These are phyloP conservation scores for Orbilia quercus DNA, from an alignment of 2,329 filamentous ascomycete genomes.

Conservation along the genomic window DNA sequence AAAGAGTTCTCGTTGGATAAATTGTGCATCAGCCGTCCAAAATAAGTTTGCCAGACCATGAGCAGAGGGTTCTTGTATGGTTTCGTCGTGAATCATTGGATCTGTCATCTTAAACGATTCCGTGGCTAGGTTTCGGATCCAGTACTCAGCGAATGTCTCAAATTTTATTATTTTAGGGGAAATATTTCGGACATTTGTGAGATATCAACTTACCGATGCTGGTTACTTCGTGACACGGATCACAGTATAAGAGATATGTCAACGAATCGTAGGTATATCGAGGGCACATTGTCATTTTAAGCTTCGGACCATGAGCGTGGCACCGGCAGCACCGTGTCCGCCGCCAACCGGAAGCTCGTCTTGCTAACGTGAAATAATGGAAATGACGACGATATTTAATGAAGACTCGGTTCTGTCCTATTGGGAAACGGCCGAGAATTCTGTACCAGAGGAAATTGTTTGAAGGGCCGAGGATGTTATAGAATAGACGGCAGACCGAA, in stretches of 20 bases:
- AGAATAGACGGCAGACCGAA: not conserved
- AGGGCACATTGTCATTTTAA: constrained; percentile 1
- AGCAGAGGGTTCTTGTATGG: too few relatives aligned
- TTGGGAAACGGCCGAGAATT: constrained; percentile 5
- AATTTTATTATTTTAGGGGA: too few relatives aligned
- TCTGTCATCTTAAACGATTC: too few relatives aligned
- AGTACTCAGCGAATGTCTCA: too few relatives aligned
- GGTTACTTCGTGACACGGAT: not conserved
- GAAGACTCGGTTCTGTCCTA: constrained; percentile 7
- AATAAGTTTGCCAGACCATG: too few relatives aligned
- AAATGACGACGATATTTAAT: constrained; percentile 17
- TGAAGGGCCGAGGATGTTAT: constrained; percentile 7
- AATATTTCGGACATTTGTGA: too few relatives aligned
- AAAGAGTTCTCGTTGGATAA: too few relatives aligned
- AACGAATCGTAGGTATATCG: constrained; percentile 3
- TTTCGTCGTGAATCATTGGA: too few relatives aligned
- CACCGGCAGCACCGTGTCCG: constrained; percentile 14
- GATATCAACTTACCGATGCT: constrained; percentile 5
- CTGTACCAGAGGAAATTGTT: constrained; percentile 26
- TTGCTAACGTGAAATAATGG: constrained; percentile 13
- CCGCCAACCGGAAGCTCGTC: constrained; percentile 11
- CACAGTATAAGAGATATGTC: constrained; percentile 11
- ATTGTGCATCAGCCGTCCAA: too few relatives aligned
- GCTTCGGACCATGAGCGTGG: not conserved
- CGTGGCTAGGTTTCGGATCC: too few relatives aligned